Evolutionary conservation across 78 protist genomes (phyloP).

Genomic region (Cyanophora paradoxa): DNA sequence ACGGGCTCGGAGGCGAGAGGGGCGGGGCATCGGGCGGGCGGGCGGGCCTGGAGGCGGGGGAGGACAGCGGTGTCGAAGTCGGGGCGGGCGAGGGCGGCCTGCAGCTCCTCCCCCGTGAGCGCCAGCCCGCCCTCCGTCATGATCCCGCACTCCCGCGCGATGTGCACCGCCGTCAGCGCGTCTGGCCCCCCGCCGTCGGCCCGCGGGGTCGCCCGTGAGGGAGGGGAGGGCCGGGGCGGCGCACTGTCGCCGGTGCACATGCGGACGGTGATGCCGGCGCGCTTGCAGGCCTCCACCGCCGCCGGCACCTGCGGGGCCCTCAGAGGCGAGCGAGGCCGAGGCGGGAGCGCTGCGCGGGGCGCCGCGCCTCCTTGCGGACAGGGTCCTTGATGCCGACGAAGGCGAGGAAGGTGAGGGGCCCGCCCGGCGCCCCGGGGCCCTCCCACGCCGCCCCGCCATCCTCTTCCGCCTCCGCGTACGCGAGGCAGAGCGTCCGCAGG

Average conservation of each 20-base stretch:
- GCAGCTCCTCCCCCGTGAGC: no score
- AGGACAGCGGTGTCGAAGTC: no score
- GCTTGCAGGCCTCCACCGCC: conserved; percentile 76
- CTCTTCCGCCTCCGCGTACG: no score
- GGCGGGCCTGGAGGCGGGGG: no score
- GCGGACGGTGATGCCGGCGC: conserved; percentile 89
- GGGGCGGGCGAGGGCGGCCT: no score
- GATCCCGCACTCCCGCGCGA: conserved; percentile 91
- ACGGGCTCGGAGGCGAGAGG: neutral
- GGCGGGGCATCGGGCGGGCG: neutral
- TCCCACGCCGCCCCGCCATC: no score
- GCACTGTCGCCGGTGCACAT: conserved; percentile 98
- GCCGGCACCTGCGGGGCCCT: no score
- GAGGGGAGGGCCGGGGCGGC: conserved; percentile 70
- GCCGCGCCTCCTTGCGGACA: conserved; percentile 2
- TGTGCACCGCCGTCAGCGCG: no score
- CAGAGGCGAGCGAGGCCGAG: no score
- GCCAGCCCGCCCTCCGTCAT: conserved; percentile 32
- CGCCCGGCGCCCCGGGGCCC: no score
- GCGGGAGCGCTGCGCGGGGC: neutral
- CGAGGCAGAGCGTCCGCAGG: conserved; percentile 13
- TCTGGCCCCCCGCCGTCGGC: no score
- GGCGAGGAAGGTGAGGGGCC: conserved; percentile 39
- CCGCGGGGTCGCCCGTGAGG: no score
- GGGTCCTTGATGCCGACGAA: conserved; percentile 84